Evolutionary conservation across 441 rosid genomes (phyloP).

Genomic region (Codiaeum variegatum): DNA sequence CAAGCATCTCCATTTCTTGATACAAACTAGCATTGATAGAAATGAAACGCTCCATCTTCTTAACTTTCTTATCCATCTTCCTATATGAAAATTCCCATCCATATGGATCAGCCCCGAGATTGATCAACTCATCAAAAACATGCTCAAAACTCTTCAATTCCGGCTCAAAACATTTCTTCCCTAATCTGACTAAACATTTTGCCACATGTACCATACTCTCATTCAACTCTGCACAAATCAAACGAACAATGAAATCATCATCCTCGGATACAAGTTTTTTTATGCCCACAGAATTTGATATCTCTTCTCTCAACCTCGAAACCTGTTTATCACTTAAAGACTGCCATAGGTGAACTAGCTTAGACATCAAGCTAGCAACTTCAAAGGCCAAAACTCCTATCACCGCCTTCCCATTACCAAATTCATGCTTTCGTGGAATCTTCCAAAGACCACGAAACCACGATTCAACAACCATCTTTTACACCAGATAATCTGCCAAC

Average conservation of each 20-base stretch:
- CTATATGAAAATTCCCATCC: conserved; percentile 62
- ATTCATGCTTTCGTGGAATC: conserved; percentile 55
- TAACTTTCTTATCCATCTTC: conserved; percentile 87
- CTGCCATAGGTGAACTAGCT: conserved; percentile 83
- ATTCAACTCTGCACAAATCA: conserved; percentile 66
- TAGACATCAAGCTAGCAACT: conserved; percentile 83
- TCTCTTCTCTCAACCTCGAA: conserved; percentile 66
- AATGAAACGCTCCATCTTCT: conserved; percentile 83
- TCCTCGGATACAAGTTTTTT: conserved; percentile 80
- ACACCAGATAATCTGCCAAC: conserved; percentile 24
- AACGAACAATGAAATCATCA: conserved; percentile 51
- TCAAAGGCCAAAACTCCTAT: conserved; percentile 88
- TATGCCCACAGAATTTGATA: conserved; percentile 57
- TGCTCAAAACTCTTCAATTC: conserved; percentile 58
- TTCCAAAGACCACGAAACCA: conserved; percentile 88
- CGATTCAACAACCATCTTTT: conserved; percentile 75
- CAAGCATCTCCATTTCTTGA: conserved; percentile 86
- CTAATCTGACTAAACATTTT: conserved; percentile 69
- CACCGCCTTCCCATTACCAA: conserved; percentile 44
- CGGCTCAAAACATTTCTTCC: conserved; percentile 61
- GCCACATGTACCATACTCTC: conserved; percentile 60
- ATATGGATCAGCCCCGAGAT: conserved; percentile 55
- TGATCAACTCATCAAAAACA: conserved; percentile 51
- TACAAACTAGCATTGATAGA: conserved; percentile 65
- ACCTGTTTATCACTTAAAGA: conserved; percentile 79